Evolutionary conservation across 2,329 filamentous ascomycete genomes (phyloP).

Genomic region (Xylariales sp.): DNA sequence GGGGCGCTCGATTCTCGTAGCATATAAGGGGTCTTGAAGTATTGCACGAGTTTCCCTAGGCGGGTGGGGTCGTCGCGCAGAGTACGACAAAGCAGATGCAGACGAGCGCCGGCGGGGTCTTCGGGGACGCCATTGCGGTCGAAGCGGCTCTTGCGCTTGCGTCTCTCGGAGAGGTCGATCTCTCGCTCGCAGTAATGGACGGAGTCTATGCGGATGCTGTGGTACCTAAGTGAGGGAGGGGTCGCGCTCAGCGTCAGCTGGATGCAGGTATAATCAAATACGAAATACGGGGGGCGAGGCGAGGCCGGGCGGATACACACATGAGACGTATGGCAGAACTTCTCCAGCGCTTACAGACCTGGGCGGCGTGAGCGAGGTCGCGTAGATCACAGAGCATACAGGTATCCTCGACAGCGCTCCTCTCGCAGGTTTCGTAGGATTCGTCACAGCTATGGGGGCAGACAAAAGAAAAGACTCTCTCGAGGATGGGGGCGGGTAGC

Average conservation of each 20-base stretch:
- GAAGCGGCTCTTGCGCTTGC: conserved; percentile 78
- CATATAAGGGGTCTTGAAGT: conserved; percentile 94
- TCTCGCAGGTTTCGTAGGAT: conserved; percentile 84
- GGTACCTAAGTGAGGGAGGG: conserved; percentile 69
- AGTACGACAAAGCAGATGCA: conserved; percentile 83
- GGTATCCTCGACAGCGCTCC: conserved; percentile 78
- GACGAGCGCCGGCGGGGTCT: conserved; percentile 79
- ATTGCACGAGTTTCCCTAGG: conserved; percentile 77
- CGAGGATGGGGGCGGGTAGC: conserved; percentile 76
- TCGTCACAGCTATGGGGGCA: conserved; percentile 85
- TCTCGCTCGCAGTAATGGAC: conserved; percentile 96
- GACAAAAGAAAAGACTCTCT: conserved; percentile 81
- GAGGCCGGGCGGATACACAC: conserved; percentile 62
- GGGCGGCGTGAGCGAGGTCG: conserved; percentile 83
- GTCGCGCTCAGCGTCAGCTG: conserved; percentile 33
- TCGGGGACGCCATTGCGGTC: conserved; percentile 82
- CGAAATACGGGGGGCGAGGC: not conserved
- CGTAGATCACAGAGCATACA: conserved; percentile 96
- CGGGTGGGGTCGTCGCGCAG: conserved; percentile 79
- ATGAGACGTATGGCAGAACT: conserved; percentile 61
- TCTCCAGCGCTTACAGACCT: conserved; percentile 80
- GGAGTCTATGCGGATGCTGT: conserved; percentile 89
- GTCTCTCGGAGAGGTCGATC: conserved; percentile 80
- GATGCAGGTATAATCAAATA: conserved; percentile 8
- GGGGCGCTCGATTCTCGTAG: conserved; percentile 86